Evolutionary conservation across 1,284 basidiomycete genomes (phyloP), one percentile per base, ranked within the genome.

Genomic region (Ustilago crameri): DNA sequence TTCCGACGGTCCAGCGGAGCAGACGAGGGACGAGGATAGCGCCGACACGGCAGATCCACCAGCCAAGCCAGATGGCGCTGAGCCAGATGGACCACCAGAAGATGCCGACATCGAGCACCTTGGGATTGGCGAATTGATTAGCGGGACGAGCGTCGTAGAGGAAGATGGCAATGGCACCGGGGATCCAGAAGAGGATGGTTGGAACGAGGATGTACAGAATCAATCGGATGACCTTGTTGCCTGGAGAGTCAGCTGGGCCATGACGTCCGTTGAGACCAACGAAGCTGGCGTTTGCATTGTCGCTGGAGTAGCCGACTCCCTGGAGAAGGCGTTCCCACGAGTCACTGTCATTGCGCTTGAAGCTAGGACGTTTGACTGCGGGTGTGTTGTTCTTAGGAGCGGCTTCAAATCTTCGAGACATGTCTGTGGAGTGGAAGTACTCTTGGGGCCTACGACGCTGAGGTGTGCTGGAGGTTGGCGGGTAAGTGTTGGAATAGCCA

Each of bases 61-160:
- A 95, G 20, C 92, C 91, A 86, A 78, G 87, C 92, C 92, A 94
- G 27, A 88, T 85, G 38, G 93, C 87, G 38, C 87, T 88, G 40
- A 93, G 85, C 91, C 92, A 95, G 62, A 93, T 89, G 55, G 91
- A 92, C 93, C 93, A 95, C 88, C 89, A 94, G 10, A 92, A 56
- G 40, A 92, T 84, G 52, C 85, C 86, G 12, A 91, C 87, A 57
- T 55, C 84, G 87, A 78, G 67, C 89, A 89, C 30, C 82, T 70
- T 49, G 69, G 78, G 72, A 75, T 81, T 38, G 60, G 72, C 84
- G 85, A 87, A 67, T 85, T 78, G 46, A 84, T 85, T 17, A 88
- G 88, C 51, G 88, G 83, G 3, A 86, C 87, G 53, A 85, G 88
- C 75, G 27, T 65, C 48, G 48, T 77, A 79, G 7, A 84, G 86